A percentile compares a stretch with the other conserved stretches of the same genome.
These are phyloP conservation scores for Salisapilia sapeloensis DNA, from an alignment of 352 stramenopile genomes.

Conservation along the genomic window DNA sequence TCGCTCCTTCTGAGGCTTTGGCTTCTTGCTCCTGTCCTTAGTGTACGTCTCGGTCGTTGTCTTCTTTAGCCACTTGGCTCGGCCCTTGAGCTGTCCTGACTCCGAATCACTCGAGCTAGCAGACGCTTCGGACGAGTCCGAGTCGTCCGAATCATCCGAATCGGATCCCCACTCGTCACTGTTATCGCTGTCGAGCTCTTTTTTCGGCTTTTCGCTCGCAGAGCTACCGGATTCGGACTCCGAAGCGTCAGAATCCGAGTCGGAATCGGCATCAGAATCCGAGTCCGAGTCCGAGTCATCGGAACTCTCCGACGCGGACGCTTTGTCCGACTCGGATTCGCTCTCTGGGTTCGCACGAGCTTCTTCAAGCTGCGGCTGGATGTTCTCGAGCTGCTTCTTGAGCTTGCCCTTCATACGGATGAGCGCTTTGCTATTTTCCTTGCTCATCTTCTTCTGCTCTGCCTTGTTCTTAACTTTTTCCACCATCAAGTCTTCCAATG, in stretches of 20 bases:
- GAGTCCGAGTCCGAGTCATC: slow-evolving; percentile 10
- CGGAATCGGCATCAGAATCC: slow-evolving; percentile 12
- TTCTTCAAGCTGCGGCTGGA: slow-evolving; percentile 74
- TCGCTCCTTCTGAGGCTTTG: slow-evolving; percentile 16
- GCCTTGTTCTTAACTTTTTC: slow-evolving; percentile 92
- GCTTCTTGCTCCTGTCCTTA: slow-evolving; percentile 19
- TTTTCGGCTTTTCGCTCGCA: slow-evolving; percentile 11
- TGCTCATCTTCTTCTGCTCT: slow-evolving; percentile 94
- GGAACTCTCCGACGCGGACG: slow-evolving; percentile 11
- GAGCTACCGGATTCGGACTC: slow-evolving; percentile 4
- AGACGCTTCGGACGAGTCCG: slow-evolving; percentile 37
- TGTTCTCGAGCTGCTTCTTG: slow-evolving; percentile 93
- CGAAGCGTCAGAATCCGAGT: slow-evolving; percentile 19
- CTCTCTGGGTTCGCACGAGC: slow-evolving; percentile 79
- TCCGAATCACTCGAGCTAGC: slow-evolving; percentile 58
- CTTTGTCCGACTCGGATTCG: slow-evolving; percentile 14
- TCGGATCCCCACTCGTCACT: slow-evolving; percentile 4
- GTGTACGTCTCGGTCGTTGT: slow-evolving; percentile 34
- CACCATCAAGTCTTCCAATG: slow-evolving; percentile 86
- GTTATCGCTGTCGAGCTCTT: slow-evolving; percentile 7
- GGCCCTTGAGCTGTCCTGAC: slow-evolving; percentile 85
- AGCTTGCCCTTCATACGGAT: slow-evolving; percentile 97
- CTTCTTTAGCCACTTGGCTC: slow-evolving; percentile 92
- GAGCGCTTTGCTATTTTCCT: slow-evolving; percentile 89
- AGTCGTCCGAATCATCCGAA: slow-evolving; percentile 22